phyloP scores from a whole-genome alignment of 768 basidiomycete species.

The Psilocybe subaeruginosa region DNA sequence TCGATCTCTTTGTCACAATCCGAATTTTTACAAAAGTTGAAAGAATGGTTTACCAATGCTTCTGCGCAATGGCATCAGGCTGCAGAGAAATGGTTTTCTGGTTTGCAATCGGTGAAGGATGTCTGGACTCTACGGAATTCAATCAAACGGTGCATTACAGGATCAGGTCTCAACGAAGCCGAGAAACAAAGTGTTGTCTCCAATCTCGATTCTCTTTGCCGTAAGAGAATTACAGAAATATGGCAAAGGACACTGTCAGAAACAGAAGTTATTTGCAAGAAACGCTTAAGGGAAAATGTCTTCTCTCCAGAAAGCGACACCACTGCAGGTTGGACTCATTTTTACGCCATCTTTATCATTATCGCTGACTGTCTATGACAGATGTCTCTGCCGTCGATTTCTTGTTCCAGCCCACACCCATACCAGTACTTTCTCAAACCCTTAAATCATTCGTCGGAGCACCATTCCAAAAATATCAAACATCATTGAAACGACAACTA shows the following conservation, averaged over 20 bases:
- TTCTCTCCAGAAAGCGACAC: background rate
- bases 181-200: constrained; percentile 50
- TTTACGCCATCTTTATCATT: background rate
- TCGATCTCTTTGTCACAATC: constrained; percentile 51
- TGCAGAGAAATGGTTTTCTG: constrained; percentile 58
- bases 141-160: constrained; percentile 47
- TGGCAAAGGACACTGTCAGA: constrained; percentile 45
- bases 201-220: constrained; percentile 57
- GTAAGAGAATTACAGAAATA: constrained; percentile 55
- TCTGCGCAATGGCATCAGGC: constrained; percentile 45
- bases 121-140: constrained; percentile 73
- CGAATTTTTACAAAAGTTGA: constrained; percentile 48
- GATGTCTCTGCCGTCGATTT: constrained; percentile 55
- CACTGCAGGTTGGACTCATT: constrained; percentile 2
- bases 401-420: constrained; percentile 56
- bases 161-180: constrained; percentile 43
- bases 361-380: constrained; percentile 24
- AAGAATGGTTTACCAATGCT: constrained; percentile 67
- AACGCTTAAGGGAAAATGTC: constrained; percentile 13
- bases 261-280: constrained; percentile 22
- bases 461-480: constrained; percentile 65
- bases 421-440: constrained; percentile 48
- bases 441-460: constrained; percentile 37
- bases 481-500: constrained; percentile 64
- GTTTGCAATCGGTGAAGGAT: constrained; percentile 61